A percentile compares a stretch with the other conserved stretches of the same genome.
Evolutionary conservation across 257 asterid genomes (phyloP).

Genomic region (Primulina tabacum): DNA sequence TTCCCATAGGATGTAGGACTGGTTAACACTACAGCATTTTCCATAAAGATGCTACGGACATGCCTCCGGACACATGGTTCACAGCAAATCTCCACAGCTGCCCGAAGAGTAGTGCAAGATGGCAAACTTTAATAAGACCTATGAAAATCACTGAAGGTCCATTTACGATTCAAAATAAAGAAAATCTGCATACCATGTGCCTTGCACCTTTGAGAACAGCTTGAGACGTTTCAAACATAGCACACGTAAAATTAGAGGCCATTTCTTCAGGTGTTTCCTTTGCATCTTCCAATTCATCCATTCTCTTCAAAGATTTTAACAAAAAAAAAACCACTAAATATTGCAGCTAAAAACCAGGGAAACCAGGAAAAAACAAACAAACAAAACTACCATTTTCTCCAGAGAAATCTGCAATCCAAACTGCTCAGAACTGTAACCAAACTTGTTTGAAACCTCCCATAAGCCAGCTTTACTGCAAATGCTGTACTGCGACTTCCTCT

Average conservation of each 20-base stretch:
- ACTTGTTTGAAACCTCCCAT: slow-evolving; percentile 92
- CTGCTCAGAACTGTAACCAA: slow-evolving; percentile 94
- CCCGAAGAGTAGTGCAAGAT: slow-evolving; percentile 44
- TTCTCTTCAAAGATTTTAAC: slow-evolving; percentile 46
- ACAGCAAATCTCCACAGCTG: slow-evolving; percentile 94
- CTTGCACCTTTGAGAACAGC: slow-evolving; percentile 91
- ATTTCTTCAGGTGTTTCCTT: slow-evolving; percentile 96
- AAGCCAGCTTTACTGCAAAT: slow-evolving; percentile 72
- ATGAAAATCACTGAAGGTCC: slow-evolving; percentile 4
- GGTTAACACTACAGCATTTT: slow-evolving; percentile 77
- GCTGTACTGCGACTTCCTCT: slow-evolving; percentile 73
- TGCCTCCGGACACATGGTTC: slow-evolving; percentile 91
- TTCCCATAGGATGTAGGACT: slow-evolving; percentile 87
- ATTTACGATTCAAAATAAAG: not conserved
- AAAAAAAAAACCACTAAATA: slow-evolving; percentile 16
- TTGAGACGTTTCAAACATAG: slow-evolving; percentile 78
- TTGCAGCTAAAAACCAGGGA: slow-evolving; percentile 14
- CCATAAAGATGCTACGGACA: slow-evolving; percentile 86
- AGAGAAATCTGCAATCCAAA: slow-evolving; percentile 81
- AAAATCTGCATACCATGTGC: slow-evolving; percentile 74
- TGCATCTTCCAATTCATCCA: slow-evolving; percentile 93
- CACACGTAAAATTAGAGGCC: slow-evolving; percentile 83
- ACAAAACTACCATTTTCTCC: slow-evolving; percentile 55
- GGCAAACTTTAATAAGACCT: slow-evolving; percentile 3
- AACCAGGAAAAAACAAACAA: slow-evolving; percentile 14